phyloP scores from a whole-genome alignment of 352 stramenopile species.

The Globisporangium barbulae region DNA sequence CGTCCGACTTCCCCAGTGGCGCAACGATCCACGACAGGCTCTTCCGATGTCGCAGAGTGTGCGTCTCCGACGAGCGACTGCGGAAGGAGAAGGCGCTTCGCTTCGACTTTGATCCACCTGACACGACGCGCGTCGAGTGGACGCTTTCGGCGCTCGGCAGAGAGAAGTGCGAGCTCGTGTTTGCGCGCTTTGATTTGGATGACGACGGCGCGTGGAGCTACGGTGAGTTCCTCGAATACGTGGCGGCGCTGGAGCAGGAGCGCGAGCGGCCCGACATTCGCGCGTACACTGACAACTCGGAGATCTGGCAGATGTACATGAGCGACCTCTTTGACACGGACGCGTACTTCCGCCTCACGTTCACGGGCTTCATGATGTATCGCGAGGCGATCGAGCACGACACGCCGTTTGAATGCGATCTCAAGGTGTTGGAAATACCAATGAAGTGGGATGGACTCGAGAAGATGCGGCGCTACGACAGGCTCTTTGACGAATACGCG shows the following conservation, averaged over 20 bases:
- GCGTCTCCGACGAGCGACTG: conserved; percentile 18
- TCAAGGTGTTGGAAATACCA: conserved; percentile 37
- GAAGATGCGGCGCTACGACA: conserved; percentile 19
- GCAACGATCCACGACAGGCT: conserved; percentile 23
- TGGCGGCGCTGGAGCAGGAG: conserved; percentile 31
- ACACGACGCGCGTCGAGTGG: conserved; percentile 32
- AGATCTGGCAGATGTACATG: conserved; percentile 71
- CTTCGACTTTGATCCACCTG: conserved; percentile 50
- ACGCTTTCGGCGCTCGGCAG: conserved; percentile 34
- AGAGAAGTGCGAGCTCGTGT: conserved; percentile 50
- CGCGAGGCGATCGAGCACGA: conserved; percentile 45
- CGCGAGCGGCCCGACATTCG: conserved; percentile 24
- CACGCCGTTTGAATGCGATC: conserved; percentile 34
- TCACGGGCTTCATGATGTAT: conserved; percentile 57
- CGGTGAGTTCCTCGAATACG: conserved; percentile 61
- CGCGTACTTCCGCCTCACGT: conserved; percentile 35
- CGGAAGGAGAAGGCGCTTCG: conserved; percentile 19
- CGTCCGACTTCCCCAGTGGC: conserved; percentile 14
- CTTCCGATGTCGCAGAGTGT: conserved; percentile 28
- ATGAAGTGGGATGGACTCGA: conserved; percentile 36
- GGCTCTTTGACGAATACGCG: conserved; percentile 50
- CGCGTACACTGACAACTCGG: conserved; percentile 28
- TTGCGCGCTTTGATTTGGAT: conserved; percentile 52
- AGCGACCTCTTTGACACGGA: conserved; percentile 49
- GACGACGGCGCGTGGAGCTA: conserved; percentile 50